Evolutionary conservation across 768 basidiomycete genomes (phyloP).

Genomic region (Ramaria rubella): DNA sequence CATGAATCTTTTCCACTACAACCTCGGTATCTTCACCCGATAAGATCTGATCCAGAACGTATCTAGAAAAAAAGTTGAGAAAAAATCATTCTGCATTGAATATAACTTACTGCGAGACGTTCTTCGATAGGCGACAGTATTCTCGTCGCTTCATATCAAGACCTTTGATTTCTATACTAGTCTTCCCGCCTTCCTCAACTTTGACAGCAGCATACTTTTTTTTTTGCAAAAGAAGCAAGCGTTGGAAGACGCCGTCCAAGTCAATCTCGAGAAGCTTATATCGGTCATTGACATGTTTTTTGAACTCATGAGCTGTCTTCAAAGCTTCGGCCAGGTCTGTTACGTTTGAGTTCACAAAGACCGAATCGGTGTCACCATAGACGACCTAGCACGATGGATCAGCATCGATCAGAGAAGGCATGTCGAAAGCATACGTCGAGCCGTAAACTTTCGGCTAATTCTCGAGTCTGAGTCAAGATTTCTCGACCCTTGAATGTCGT

Average conservation of each 20-base stretch:
- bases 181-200: constrained; percentile 74
- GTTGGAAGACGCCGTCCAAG: constrained; percentile 88
- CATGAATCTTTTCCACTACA: constrained; percentile 88
- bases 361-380: constrained; percentile 98
- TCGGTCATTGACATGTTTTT: constrained; percentile 92
- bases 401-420: not conserved
- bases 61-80: constrained; percentile 40
- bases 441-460: constrained; percentile 82
- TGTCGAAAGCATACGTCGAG: constrained; percentile 64
- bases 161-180: constrained; percentile 88
- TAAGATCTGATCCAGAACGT: constrained; percentile 82
- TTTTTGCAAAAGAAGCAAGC: constrained; percentile 90
- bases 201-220: constrained; percentile 99
- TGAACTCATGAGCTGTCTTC: constrained; percentile 87
- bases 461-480: constrained; percentile 88
- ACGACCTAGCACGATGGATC: constrained; percentile 61
- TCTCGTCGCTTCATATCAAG: constrained; percentile 99
- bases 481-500: constrained; percentile 98
- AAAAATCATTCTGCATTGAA: not conserved
- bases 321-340: constrained; percentile 83
- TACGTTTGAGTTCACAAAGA: constrained; percentile 95
- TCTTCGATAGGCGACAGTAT: constrained; percentile 87
- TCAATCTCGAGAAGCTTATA: constrained; percentile 97
- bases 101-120: constrained; percentile 74
- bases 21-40: constrained; percentile 87